A percentile compares a stretch with the other conserved stretches of the same genome.
phyloP scores from a whole-genome alignment of 2,329 filamentous ascomycete species.

The Fusarium ramigenum region DNA sequence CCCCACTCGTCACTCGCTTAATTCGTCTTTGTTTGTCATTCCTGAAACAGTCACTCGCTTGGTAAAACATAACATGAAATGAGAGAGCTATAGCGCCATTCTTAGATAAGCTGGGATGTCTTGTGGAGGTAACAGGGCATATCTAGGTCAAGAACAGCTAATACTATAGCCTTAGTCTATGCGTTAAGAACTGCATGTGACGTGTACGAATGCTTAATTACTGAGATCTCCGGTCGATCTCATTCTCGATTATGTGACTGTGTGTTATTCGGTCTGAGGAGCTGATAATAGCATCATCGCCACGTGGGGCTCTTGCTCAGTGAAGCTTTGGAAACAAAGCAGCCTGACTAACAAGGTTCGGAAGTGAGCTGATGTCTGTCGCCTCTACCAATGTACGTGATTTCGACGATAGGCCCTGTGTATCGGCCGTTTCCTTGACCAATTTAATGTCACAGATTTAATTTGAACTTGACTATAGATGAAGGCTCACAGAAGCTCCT shows the following conservation, averaged over 20 bases:
- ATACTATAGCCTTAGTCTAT: neutral
- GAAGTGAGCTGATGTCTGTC: neutral
- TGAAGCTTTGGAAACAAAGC: neutral
- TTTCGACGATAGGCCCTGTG: neutral
- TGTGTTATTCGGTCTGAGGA: accelerated
- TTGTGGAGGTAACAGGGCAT: neutral
- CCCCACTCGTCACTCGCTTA: neutral
- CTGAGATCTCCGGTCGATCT: accelerated
- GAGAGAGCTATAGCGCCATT: neutral
- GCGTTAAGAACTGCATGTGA: neutral
- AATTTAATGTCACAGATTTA: neutral
- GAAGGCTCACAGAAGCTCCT: accelerated
- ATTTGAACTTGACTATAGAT: neutral
- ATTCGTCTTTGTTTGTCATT: neutral
- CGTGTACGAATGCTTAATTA: too few relatives aligned
- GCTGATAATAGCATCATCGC: neutral
- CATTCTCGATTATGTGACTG: neutral
- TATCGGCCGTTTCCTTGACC: accelerated
- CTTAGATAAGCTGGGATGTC: neutral
- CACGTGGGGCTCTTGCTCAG: neutral
- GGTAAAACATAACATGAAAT: accelerated
- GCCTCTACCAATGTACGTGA: neutral
- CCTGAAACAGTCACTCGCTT: neutral
- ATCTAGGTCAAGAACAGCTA: neutral
- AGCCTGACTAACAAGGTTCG: neutral